Evolutionary conservation across 2,329 filamentous ascomycete species (phyloP).

Genomic region (Sphaerulina populicola): DNA sequence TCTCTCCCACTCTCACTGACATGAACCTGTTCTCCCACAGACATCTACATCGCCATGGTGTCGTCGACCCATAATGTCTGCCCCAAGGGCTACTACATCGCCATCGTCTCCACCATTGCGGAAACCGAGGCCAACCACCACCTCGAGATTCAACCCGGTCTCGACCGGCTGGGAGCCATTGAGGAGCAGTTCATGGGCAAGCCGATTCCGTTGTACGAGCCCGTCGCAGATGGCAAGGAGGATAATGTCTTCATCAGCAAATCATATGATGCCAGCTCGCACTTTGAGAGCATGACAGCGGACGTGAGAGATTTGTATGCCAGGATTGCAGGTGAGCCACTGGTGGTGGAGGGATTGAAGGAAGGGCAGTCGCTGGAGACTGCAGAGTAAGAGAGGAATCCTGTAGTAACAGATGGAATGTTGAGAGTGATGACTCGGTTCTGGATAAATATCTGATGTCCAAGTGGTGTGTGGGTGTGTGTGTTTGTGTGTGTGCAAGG

Average conservation of each 20-base stretch:
- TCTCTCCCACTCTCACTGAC: neutral
- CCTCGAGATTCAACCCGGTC: conserved; percentile 82
- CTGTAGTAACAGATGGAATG: too few relatives aligned
- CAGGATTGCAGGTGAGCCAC: conserved; percentile 71
- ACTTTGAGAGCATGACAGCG: conserved; percentile 91
- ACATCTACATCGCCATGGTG: conserved; percentile 94
- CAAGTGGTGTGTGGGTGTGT: too few relatives aligned
- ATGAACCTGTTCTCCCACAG: conserved; percentile 38
- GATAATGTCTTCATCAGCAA: conserved; percentile 97
- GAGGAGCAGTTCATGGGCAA: conserved; percentile 96
- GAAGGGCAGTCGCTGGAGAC: conserved; percentile 59
- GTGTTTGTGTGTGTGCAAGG: neutral
- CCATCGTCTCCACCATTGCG: conserved; percentile 95
- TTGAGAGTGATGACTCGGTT: neutral
- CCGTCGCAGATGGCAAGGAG: conserved; percentile 67
- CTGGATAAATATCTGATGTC: too few relatives aligned
- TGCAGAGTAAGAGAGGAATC: neutral
- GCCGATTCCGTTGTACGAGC: conserved; percentile 90
- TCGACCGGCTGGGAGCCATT: conserved; percentile 84
- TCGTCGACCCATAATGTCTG: conserved; percentile 96
- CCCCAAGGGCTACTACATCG: conserved; percentile 97
- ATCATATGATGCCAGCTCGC: conserved; percentile 95
- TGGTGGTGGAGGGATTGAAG: conserved; percentile 79
- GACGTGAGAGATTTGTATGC: conserved; percentile 92
- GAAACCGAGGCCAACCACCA: conserved; percentile 90